phyloP scores from a whole-genome alignment of 768 basidiomycete species.

The Chlorophyllum brunneum region DNA sequence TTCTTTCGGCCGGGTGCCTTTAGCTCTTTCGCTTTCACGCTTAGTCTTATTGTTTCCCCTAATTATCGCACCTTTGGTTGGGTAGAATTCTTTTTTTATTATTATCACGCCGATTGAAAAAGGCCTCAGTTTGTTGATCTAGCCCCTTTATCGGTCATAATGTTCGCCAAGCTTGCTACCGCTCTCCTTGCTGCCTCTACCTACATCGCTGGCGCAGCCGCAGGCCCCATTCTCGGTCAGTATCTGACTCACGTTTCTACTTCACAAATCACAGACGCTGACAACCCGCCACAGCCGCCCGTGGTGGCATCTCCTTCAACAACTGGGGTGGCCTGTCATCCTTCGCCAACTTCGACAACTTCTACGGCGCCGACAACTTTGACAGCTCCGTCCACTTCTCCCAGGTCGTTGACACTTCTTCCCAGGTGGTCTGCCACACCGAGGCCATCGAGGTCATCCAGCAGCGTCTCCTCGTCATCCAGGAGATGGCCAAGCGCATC shows the following conservation, averaged over 20 bases:
- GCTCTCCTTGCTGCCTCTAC: constrained; percentile 16
- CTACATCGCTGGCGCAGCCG: constrained; percentile 15
- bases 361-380: constrained; percentile 43
- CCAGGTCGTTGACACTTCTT: constrained; percentile 30
- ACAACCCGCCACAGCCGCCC: not conserved
- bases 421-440: constrained; percentile 36
- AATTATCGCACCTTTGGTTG: constrained; percentile 1
- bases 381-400: constrained; percentile 28
- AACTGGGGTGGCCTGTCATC: constrained; percentile 36
- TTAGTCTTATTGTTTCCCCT: no score
- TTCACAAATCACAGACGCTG: not conserved
- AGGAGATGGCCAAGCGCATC: constrained; percentile 45
- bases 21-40: no score
- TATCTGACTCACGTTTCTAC: not conserved
- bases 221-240: constrained; percentile 15
- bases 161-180: constrained; percentile 19
- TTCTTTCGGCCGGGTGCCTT: constrained; percentile 11
- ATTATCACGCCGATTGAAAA: no score
- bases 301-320: constrained; percentile 23
- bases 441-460: constrained; percentile 37
- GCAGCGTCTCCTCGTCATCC: constrained; percentile 39
- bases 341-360: no score
- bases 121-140: no score
- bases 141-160: constrained; percentile 10
- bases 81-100: no score